Evolutionary conservation across 805 yeast species (phyloP).

Genomic region (Naumovozyma dairenensis): DNA sequence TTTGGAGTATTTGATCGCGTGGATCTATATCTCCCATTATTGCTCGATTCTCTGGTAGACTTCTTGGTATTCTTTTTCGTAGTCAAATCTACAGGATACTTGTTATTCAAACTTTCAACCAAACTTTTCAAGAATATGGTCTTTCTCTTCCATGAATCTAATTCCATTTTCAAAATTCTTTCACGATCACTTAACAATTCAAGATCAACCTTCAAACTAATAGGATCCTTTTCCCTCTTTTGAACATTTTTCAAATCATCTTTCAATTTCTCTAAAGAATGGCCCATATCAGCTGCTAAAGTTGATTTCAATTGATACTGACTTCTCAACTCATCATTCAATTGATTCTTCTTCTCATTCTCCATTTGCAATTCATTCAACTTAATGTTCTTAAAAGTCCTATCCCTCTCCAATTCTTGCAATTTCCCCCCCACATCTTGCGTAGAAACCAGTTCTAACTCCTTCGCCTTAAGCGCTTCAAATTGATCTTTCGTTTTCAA

Average conservation of each 20-base stretch:
- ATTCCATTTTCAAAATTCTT: constrained; percentile 6
- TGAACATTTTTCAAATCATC: constrained; percentile 23
- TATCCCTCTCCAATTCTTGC: constrained; percentile 4
- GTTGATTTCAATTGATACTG: constrained; percentile 39
- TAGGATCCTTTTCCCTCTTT: constrained; percentile 28
- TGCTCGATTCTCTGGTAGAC: constrained; percentile 3
- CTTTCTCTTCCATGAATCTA: constrained; percentile 9
- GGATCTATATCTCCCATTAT: constrained; percentile 11
- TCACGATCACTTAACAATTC: constrained; percentile 7
- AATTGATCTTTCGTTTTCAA: background rate
- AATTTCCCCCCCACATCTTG: background rate
- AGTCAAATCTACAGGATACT: background rate
- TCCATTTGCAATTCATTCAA: constrained; percentile 46
- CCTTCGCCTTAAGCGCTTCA: constrained; percentile 10
- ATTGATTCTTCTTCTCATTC: constrained; percentile 25
- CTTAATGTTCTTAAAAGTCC: background rate
- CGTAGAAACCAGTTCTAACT: background rate
- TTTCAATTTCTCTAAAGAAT: constrained; percentile 20
- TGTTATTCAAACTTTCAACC: background rate
- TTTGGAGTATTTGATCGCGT: constrained; percentile 16
- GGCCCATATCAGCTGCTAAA: constrained; percentile 37
- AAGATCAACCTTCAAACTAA: constrained; percentile 23
- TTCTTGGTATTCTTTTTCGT: background rate
- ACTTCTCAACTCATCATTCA: constrained; percentile 29
- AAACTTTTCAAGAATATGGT: constrained; percentile 11